phyloP scores from a whole-genome alignment of 2,329 filamentous ascomycete species.

The Penicillium olsonii region DNA sequence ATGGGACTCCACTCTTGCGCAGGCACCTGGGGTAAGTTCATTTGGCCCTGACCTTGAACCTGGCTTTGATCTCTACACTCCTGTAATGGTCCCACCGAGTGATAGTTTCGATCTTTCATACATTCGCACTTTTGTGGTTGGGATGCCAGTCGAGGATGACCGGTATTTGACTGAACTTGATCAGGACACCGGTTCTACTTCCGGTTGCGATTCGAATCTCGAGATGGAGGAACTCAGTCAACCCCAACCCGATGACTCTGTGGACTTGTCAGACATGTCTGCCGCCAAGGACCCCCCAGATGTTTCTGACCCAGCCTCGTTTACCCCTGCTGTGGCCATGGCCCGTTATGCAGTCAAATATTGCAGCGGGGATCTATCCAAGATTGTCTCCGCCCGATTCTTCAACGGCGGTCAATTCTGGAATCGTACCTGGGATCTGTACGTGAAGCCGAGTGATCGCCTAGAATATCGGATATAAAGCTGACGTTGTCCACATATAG shows the following conservation, averaged over 20 bases:
- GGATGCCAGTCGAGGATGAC: neutral
- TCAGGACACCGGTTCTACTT: neutral
- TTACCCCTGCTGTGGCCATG: constrained; percentile 43
- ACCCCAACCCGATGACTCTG: no score
- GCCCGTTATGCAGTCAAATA: constrained; percentile 48
- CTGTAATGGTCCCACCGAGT: neutral
- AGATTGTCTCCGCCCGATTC: constrained; percentile 39
- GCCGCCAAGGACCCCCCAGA: no score
- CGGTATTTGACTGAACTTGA: constrained; percentile 1
- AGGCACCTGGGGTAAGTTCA: constrained; percentile 8
- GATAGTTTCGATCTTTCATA: neutral
- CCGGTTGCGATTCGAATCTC: neutral
- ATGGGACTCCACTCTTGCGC: no score
- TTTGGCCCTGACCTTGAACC: neutral
- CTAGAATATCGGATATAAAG: neutral
- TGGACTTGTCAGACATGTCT: no score
- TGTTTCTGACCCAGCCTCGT: constrained; percentile 23
- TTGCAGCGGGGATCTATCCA: constrained; percentile 33
- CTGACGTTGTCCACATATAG: constrained; percentile 41
- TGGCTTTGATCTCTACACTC: neutral
- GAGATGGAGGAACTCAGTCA: neutral
- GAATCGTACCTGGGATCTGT: constrained; percentile 74
- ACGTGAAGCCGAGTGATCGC: constrained; percentile 40
- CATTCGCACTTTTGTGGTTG: constrained; percentile 4
- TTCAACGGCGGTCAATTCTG: constrained; percentile 50